Percentiles rank a stretch among this genome's conserved stretches.
These are phyloP conservation scores for Berberis thunbergii DNA, from an alignment of 164 flowering plant genomes.

Conservation along the genomic window DNA sequence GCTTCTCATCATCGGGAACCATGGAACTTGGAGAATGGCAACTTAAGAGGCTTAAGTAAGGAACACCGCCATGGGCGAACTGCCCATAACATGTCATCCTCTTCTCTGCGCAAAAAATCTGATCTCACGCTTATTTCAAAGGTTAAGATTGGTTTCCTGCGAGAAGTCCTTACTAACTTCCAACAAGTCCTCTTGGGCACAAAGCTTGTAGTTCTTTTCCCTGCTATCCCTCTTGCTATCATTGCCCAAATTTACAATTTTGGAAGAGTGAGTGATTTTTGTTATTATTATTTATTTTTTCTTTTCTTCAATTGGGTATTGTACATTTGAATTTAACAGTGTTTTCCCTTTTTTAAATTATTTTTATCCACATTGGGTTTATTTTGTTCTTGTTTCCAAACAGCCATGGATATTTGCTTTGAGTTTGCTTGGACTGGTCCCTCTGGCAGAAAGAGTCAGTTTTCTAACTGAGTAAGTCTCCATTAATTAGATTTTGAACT, in stretches of 20 bases:
- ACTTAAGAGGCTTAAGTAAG: slow-evolving; percentile 30
- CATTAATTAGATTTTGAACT: neutral
- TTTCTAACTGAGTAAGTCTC: slow-evolving; percentile 82
- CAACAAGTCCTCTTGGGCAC: slow-evolving; percentile 78
- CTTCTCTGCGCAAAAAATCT: slow-evolving; percentile 66
- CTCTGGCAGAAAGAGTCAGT: slow-evolving; percentile 91
- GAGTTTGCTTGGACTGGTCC: slow-evolving; percentile 79
- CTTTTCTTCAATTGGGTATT: too few relatives aligned
- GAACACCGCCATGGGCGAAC: slow-evolving; percentile 52
- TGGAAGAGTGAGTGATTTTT: slow-evolving; percentile 38
- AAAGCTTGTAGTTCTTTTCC: slow-evolving; percentile 56
- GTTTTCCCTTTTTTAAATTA: neutral
- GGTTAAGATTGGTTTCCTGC: slow-evolving; percentile 21
- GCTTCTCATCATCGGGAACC: slow-evolving; percentile 7
- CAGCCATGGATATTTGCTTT: slow-evolving; percentile 89
- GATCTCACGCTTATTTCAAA: slow-evolving; percentile 40
- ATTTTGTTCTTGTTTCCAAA: slow-evolving; percentile 1
- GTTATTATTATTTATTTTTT: neutral
- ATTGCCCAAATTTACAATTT: slow-evolving; percentile 35
- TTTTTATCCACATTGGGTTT: neutral
- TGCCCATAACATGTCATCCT: slow-evolving; percentile 67
- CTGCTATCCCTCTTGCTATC: slow-evolving; percentile 58
- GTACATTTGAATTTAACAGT: too few relatives aligned
- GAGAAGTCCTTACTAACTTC: slow-evolving; percentile 36
- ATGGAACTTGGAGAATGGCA: slow-evolving; percentile 11